These are phyloP conservation scores for Neocatenulostroma microsporum DNA, from an alignment of 2,329 filamentous ascomycete species.

Conservation along the genomic window DNA sequence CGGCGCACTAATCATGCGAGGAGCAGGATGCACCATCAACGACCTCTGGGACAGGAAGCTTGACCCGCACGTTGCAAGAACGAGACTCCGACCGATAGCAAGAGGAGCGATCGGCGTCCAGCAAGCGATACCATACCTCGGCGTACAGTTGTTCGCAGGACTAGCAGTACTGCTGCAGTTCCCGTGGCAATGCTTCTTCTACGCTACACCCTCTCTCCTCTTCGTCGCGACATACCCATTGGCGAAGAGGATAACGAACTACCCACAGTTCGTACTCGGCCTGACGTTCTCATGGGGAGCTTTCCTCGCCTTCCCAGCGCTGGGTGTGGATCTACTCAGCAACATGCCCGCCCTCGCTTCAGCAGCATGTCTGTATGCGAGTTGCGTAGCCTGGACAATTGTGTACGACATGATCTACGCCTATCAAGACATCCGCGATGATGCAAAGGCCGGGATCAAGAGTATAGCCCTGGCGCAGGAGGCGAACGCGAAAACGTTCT, in stretches of 20 bases:
- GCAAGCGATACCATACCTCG: conserved; percentile 65
- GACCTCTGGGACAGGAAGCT: conserved; percentile 86
- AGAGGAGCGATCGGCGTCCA: conserved; percentile 66
- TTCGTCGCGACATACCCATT: conserved; percentile 72
- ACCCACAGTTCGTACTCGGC: conserved; percentile 76
- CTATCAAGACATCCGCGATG: conserved; percentile 83
- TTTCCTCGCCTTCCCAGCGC: conserved; percentile 76
- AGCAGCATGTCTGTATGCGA: conserved; percentile 63
- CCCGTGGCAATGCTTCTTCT: conserved; percentile 64
- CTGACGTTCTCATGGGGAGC: conserved; percentile 85
- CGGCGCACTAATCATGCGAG: conserved; percentile 76
- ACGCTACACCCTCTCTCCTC: conserved; percentile 65
- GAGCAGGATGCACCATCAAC: conserved; percentile 82
- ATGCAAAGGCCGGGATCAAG: conserved; percentile 79
- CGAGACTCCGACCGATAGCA: conserved; percentile 70
- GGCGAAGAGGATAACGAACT: conserved; percentile 79
- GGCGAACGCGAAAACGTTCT: conserved; percentile 65
- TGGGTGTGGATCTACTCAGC: conserved; percentile 66
- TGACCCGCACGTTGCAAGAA: conserved; percentile 70
- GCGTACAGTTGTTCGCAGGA: conserved; percentile 64
- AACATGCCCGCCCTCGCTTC: conserved; percentile 56
- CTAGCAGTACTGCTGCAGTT: conserved; percentile 70
- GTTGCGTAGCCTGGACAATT: conserved; percentile 78
- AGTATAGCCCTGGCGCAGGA: conserved; percentile 77
- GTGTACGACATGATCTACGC: conserved; percentile 92